Evolutionary conservation across 805 yeast genomes (phyloP).

Genomic region (Schwanniomyces yamadae): DNA sequence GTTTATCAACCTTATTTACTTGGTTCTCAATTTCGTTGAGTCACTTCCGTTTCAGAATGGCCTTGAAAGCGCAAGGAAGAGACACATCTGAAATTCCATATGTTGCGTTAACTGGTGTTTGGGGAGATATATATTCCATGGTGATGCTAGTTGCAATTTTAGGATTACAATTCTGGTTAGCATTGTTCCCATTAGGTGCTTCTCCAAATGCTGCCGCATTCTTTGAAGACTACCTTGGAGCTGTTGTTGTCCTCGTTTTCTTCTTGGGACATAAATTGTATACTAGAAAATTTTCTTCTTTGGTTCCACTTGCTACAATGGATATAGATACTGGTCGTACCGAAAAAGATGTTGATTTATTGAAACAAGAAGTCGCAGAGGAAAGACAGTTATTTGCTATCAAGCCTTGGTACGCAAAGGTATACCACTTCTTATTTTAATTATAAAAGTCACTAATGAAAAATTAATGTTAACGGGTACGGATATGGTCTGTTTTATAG

Average conservation of each 20-base stretch:
- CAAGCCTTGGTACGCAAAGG: conserved; percentile 23
- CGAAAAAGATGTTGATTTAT: conserved; percentile 51
- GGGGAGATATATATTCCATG: conserved; percentile 28
- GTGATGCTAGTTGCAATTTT: conserved; percentile 26
- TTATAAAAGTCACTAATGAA: no score
- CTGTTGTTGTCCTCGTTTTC: conserved; percentile 43
- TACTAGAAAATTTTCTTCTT: conserved; percentile 34
- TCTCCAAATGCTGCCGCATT: conserved; percentile 39
- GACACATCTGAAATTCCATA: conserved; percentile 52
- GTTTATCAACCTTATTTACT: conserved; percentile 35
- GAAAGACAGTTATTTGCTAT: conserved; percentile 25
- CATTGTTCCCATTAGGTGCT: conserved; percentile 30
- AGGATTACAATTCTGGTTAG: conserved; percentile 34
- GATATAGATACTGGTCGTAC: conserved; percentile 64
- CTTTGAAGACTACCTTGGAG: conserved; percentile 57
- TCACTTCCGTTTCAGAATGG: conserved; percentile 34
- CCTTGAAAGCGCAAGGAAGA: conserved; percentile 36
- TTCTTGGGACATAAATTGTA: conserved; percentile 53
- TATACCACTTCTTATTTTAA: conserved; percentile 18
- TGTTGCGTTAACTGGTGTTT: conserved; percentile 46
- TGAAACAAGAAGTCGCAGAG: conserved; percentile 49
- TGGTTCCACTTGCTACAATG: conserved; percentile 45
- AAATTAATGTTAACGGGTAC: no score
- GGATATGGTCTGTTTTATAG: no score
- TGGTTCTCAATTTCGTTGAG: conserved; percentile 36